A percentile compares a stretch with the other conserved stretches of the same genome.
These are phyloP conservation scores for Pseudogymnoascus sp. DNA, from an alignment of 2,329 filamentous ascomycete genomes.

Conservation along the genomic window DNA sequence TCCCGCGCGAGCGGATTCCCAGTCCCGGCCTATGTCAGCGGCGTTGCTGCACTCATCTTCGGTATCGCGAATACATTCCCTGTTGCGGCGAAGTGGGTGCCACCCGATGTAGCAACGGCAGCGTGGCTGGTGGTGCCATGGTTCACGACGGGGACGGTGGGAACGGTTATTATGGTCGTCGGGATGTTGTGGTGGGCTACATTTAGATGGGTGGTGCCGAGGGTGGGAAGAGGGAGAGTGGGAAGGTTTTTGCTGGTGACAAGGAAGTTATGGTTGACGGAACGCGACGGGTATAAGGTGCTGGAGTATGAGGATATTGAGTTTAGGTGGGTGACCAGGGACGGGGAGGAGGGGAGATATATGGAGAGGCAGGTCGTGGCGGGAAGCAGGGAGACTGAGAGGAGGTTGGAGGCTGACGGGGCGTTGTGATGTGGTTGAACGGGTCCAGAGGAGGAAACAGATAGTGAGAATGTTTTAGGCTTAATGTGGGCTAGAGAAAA, in stretches of 20 bases:
- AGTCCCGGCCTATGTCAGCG: not conserved
- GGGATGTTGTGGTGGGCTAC: constrained; percentile 7
- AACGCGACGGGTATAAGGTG: constrained; percentile 9
- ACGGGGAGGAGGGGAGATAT: not conserved
- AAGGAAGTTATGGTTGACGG: constrained; percentile 11
- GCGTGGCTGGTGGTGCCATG: not conserved
- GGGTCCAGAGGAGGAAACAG: too few relatives aligned
- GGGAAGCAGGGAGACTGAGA: not conserved
- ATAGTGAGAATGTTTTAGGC: too few relatives aligned
- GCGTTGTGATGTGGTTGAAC: not conserved
- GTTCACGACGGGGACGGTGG: constrained; percentile 5
- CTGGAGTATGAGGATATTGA: constrained; percentile 12
- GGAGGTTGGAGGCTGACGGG: not conserved
- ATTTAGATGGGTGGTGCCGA: constrained; percentile 8
- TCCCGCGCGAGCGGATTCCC: not conserved
- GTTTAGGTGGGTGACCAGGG: constrained; percentile 11
- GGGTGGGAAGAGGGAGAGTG: not conserved
- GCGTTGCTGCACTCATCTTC: not conserved
- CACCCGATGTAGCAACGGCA: not conserved
- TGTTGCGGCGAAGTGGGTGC: constrained; percentile 10
- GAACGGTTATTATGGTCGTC: not conserved
- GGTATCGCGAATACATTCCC: constrained; percentile 10
- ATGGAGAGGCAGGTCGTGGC: not conserved
- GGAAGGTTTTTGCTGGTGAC: constrained; percentile 11
- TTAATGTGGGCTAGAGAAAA: not conserved